Conservation (phyloP, 1,284 basidiomycete genomes). For the Papiliotrema nemorosa region DNA sequence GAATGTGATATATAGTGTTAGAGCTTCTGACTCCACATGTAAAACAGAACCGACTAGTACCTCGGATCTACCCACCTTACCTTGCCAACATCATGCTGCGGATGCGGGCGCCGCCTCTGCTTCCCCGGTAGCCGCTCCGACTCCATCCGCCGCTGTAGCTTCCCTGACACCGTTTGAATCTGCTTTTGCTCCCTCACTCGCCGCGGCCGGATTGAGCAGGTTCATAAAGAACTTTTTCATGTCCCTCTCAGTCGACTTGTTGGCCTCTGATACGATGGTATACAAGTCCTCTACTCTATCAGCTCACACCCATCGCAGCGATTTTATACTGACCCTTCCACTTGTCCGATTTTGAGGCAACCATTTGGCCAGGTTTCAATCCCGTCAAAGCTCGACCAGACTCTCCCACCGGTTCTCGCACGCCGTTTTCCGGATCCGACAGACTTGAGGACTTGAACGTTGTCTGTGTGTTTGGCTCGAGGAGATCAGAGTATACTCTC, state of each 20-base stretch:
- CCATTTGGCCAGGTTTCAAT: conserved; percentile 13
- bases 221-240: conserved; percentile 10
- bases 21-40: no score
- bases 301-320: background rate
- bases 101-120: background rate
- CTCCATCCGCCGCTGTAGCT: background rate
- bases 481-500: conserved; percentile 35
- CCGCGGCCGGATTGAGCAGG: background rate
- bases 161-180: background rate
- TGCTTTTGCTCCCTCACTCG: background rate
- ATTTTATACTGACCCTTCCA: conserved; percentile 24
- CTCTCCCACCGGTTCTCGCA: conserved; percentile 11
- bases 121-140: background rate
- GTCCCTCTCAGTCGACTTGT: conserved; percentile 9
- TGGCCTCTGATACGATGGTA: conserved; percentile 16
- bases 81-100: no score
- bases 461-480: conserved; percentile 23
- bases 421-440: conserved; percentile 5
- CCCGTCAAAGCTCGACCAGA: conserved; percentile 18
- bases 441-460: conserved; percentile 16
- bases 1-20: no score
- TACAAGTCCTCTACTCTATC: conserved; percentile 17
- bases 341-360: conserved; percentile 11
- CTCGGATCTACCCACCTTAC: no score
- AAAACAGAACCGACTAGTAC: no score